A percentile compares a stretch with the other conserved stretches of the same genome.
Evolutionary conservation across 2,329 filamentous ascomycete species (phyloP).

Genomic region (Trichoderma sp.): DNA sequence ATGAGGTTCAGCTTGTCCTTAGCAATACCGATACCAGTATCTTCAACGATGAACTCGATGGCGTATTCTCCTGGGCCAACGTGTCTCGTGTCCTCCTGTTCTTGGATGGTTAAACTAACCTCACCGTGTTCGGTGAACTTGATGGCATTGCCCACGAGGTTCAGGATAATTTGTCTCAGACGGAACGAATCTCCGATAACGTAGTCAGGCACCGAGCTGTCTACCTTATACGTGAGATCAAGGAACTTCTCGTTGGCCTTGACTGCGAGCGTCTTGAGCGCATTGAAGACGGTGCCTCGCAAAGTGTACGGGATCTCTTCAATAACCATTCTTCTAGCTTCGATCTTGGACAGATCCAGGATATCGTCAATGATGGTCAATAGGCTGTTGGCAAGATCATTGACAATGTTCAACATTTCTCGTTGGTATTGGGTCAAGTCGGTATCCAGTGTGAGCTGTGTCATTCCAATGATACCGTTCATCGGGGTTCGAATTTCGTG

Average conservation of each 20-base stretch:
- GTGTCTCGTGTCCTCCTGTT: constrained; percentile 64
- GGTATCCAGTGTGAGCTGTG: constrained; percentile 91
- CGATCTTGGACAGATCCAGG: constrained; percentile 77
- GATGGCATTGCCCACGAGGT: constrained; percentile 96
- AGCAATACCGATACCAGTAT: constrained; percentile 96
- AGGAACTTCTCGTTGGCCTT: constrained; percentile 96
- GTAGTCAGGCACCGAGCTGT: constrained; percentile 90
- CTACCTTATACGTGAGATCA: constrained; percentile 90
- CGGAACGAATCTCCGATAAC: constrained; percentile 97
- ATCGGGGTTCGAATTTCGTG: constrained; percentile 98
- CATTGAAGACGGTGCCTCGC: constrained; percentile 94
- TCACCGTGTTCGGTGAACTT: constrained; percentile 98
- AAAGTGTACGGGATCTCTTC: constrained; percentile 97
- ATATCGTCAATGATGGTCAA: constrained; percentile 94
- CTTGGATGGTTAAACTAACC: constrained; percentile 89
- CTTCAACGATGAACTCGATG: constrained; percentile 93
- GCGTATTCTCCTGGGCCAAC: constrained; percentile 77
- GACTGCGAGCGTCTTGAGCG: constrained; percentile 93
- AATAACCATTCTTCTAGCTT: constrained; percentile 97
- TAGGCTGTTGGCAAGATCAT: constrained; percentile 93
- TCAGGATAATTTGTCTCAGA: constrained; percentile 93
- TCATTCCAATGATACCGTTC: constrained; percentile 99
- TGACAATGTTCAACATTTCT: constrained; percentile 98
- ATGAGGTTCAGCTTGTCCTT: constrained; percentile 95
- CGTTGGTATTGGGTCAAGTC: constrained; percentile 93